Base-by-base conservation (phyloP, 2,329 filamentous ascomycete genomes). In the Verticillium nubilum region DNA sequence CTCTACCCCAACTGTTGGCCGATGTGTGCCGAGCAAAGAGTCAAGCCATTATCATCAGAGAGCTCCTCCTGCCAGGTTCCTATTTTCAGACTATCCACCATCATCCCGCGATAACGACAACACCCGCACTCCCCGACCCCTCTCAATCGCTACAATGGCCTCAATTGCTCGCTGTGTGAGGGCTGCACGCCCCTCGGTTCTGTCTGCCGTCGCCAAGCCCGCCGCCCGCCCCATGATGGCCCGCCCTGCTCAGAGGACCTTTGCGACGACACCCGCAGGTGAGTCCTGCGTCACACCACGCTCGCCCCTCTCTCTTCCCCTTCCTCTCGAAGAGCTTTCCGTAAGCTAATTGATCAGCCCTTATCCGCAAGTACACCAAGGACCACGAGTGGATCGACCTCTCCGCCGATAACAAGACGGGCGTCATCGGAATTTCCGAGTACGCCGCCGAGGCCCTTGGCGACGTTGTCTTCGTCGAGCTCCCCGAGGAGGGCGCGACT, bases 361-460 rank as follows among this genome's bases (percentile, higher is more conserved):
- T 81, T 59, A 79, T 84, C 65, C 94, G 95, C 79, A 91, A 88
- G 74, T 99, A 96, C 82, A 97, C 95, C 65, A 89, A 93, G 74
- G 94, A 97, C 73, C 95, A 99, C 82, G 95, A 99, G 81, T 99
- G 95, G 95, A 87, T 99, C 73, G 92, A 97, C 76, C 80, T 97
- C 62, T 88, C 87, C 59, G 86, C 86, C 57, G 90, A 96, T 77
- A 87, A 89, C 73, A 94, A 90, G 76, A 89, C 88, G 56, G 93
- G 91, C 80, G 85, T 83, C 57, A 80, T 88, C 67, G 95, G 95
- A 62, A 96, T 99, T 74, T 95, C 92, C 59, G 82, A 88, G 67
- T 98, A 96, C 81, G 95, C 95, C 23, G 91, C 95, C 66, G 86
- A 96, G 69, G 88, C 91, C 66, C 90, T 99, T 63, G 95, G 95